Evolutionary conservation across 441 rosid species (phyloP).

Genomic region (Populus hybrid): DNA sequence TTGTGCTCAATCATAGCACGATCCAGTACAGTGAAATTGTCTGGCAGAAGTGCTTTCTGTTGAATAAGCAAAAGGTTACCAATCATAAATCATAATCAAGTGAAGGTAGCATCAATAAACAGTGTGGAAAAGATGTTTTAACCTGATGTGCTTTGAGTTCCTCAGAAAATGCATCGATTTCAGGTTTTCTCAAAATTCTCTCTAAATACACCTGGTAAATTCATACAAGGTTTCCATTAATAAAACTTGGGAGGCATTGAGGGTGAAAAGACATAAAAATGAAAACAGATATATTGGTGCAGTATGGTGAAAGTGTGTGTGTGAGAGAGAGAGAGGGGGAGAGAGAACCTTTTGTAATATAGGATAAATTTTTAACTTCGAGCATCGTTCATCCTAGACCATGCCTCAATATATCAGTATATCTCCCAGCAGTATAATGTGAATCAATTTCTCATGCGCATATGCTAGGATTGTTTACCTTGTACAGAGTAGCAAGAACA

Average conservation of each 20-base stretch:
- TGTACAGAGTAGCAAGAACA: constrained; percentile 94
- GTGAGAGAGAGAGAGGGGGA: too few species aligned
- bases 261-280: not conserved
- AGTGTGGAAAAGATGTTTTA: constrained; percentile 5
- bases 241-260: not conserved
- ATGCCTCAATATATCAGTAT: constrained; percentile 22
- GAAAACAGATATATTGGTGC: not conserved
- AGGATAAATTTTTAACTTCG: constrained; percentile 88
- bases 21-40: constrained; percentile 92
- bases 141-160: constrained; percentile 98
- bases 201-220: constrained; percentile 81
- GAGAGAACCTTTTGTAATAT: constrained; percentile 81
- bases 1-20: constrained; percentile 99
- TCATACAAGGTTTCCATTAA: constrained; percentile 1
- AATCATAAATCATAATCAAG: constrained; percentile 6
- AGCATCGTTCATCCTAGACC: constrained; percentile 93
- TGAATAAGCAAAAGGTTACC: constrained; percentile 14
- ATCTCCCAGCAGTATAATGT: constrained; percentile 6
- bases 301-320: not conserved
- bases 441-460: constrained; percentile 8
- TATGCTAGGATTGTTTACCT: constrained; percentile 41
- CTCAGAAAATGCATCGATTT: constrained; percentile 92
- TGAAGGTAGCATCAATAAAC: constrained; percentile 1
- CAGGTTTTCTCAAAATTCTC: constrained; percentile 92
- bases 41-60: constrained; percentile 95